Evolutionary conservation across 176 grass and related monocot genomes (phyloP), one percentile per base, ranked within the genome.

Genomic region (Pharus latifolius): DNA sequence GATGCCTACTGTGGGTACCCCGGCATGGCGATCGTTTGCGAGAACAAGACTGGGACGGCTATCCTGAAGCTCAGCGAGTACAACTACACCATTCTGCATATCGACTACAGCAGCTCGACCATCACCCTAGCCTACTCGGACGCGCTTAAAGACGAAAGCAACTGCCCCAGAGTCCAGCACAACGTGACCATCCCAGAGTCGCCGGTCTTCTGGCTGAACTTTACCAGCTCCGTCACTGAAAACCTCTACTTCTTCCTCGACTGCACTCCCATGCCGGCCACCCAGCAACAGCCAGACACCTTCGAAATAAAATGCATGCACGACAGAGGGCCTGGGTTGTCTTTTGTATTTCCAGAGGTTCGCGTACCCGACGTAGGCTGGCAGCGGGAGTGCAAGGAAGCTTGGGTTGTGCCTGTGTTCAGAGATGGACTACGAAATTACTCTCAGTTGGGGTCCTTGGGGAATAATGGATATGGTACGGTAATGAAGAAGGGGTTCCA

Each of bases 1-100:
- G 0, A 1, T 7, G 16, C 19, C 49, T 71, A 63, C 78, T 85
- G 85, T 63, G 74, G 90, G n/a, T 82, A 88, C 63, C 85, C 85
- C 0, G 37, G 69, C 35, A 74, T 85, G 69, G 70, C 35, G 5
- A 20, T 88, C 46, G 26, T 9, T 49, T 92, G 85, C 57, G 48
- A 56, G 3, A 32, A 11, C 69, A n/a, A n/a, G n/a, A n/a, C n/a
- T n/a, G n/a, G 23, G 16, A 14, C 24, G 24, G 38, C 76, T 3
- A 79, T 69, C 18, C 77, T 85, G 6, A 7, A 1, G 2, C 31
- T 84, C 30, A 16, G 23, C 19, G 10, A 4, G n/a, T 4, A 24
- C n/a, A 52, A 38, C 58, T 88, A 88, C 72, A 77, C 38, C 8
- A 50, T 92, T 0, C 74, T 38, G 3, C 6, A 0, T 7, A 85